Conservation (phyloP, 345 rosid species). For the Eucalyptus globulus region DNA sequence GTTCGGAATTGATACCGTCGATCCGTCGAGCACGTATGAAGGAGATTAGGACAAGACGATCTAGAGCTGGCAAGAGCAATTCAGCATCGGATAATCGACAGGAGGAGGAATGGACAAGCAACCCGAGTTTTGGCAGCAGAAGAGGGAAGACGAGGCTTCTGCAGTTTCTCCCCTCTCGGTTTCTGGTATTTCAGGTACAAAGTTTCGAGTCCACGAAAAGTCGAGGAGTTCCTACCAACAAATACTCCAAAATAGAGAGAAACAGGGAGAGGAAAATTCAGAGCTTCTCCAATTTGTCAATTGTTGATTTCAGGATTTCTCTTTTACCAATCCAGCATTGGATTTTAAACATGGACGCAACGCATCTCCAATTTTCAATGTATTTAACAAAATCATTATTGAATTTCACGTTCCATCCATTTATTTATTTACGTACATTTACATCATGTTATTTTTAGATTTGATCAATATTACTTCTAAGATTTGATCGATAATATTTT, state of each 20-base stretch:
- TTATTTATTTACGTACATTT: neutral
- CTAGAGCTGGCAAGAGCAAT: neutral
- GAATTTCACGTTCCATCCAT: fast-evolving
- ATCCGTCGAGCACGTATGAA: neutral
- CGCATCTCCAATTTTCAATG: neutral
- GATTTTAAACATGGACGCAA: neutral
- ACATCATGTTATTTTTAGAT: fast-evolving
- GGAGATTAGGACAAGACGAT: neutral
- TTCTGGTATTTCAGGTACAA: neutral
- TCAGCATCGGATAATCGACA: neutral
- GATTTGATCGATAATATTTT: neutral
- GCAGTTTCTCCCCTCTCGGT: neutral
- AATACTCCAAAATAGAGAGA: neutral
- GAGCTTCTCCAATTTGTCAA: neutral
- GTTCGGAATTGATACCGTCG: neutral
- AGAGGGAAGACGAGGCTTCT: neutral
- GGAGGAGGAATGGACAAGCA: neutral
- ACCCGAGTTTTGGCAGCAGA: neutral
- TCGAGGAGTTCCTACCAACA: neutral
- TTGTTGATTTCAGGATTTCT: neutral
- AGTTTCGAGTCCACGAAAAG: neutral
- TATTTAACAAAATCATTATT: neutral
- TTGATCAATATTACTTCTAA: fast-evolving
- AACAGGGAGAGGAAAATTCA: neutral
- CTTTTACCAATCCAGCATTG: neutral